Base-by-base conservation (phyloP, 768 basidiomycete species). In the Xerocomus potaroensis region DNA sequence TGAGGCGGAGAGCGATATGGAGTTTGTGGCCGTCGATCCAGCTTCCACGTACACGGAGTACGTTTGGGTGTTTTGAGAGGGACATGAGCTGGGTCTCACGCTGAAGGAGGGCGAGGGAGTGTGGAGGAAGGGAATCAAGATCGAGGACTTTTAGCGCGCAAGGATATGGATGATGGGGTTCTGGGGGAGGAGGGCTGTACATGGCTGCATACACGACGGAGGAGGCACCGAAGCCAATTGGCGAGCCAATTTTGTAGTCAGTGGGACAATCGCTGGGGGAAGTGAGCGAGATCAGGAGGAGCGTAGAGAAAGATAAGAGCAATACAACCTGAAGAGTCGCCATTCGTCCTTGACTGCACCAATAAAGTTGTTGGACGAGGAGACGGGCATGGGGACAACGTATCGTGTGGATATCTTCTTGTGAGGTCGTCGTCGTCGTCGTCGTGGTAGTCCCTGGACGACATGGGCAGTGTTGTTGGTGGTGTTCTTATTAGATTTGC, bases 11-110 rank as follows among this genome's bases (percentile, higher is more conserved):
- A 8, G 91, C 91, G 50, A 95, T 94, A 61, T 81, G 79, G 7
- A 95, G 75, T 59, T 85, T 87, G 65, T 87, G 84, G 33, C 87
- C 91, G 5, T 81, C 75, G 59, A 88, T 77, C 92, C 92, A 95
- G 14, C 84, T 84, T 15, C 91, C 91, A 55, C 91, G 83, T 4
- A 95, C 91, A 47, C 91, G 87, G 11, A 94, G 74, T 16, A 94
- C 91, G 54, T 94, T 91, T n/a, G 90, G 89, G 50, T 93, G 91
- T 57, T 94, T 94, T 10, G 83, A 87, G 5, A 94, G 76, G 2
- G 89, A 91, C 91, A 94, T 94, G 29, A 94, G 75, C 39, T 88
- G 87, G 0, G 92, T 93, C 68, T 95, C 91, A 41, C 88, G 76
- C 56, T 84, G 83, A 15, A 91, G 74, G 19, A 89, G 80, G 8